Base-by-base conservation (phyloP, 2,329 filamentous ascomycete species). In the Aspergillus sp. region DNA sequence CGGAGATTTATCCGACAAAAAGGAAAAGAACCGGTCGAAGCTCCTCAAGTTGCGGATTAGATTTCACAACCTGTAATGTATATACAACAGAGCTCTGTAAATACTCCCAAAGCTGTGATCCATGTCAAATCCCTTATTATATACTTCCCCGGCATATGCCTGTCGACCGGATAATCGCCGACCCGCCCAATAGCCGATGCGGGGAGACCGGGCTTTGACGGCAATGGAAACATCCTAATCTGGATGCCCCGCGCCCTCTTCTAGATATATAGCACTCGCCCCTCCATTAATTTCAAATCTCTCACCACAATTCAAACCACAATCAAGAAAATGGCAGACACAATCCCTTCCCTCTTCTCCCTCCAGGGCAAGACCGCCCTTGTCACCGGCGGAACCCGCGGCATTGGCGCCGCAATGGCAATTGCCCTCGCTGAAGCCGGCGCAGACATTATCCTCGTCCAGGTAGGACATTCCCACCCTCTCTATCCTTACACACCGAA, bases 401-500 rank as follows among this genome's bases (percentile, higher is more conserved):
- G 78, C 8, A 80, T 80, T 47, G 78, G 78, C 20, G 72, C 75
- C 57, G 74, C 75, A 19, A 80, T 80, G 78, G 75, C 77, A 12
- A 60, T 79, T 57, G 77, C 75, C 3, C 65, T 80, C 41, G 78
- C 78, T 13, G 78, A 80, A 62, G 78, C 77, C 13, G 78, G 78
- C 19, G 77, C 78, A 24, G 77, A 80, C 60, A 72, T 80, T 58
- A 70, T 80, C 33, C 63, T 78, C 49, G 66, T 77, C 39, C 75
- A 77, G 67, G 75, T 75, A 55, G 47, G 8, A 8, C 12, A n/a
- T n/a, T 4, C 9, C 9, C 41, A 19, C 19, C 13, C 34, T 15
- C 5, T 19, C 20, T 19, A 13, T 9, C 12, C n/a, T 12, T 27
- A 15, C 20, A 37, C 13, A 4, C 5, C 3, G 19, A 19, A 13